Conservation (phyloP, 1,139 yeast genomes). For the Komagataea norvegica region DNA sequence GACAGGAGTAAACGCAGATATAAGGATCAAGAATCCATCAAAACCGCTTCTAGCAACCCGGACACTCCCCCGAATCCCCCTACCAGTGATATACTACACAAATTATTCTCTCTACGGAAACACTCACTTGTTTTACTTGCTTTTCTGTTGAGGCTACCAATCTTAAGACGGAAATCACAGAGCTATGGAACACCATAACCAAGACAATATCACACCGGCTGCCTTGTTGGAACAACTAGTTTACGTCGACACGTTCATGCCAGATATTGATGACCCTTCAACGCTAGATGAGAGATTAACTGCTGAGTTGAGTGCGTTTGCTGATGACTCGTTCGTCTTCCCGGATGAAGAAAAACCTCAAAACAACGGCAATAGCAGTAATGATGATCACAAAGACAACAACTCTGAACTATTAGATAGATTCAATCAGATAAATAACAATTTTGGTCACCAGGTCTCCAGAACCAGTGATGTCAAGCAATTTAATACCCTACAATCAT, state of each 20-base stretch:
- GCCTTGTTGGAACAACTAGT: constrained; percentile 73
- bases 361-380: constrained; percentile 11
- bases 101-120: no score
- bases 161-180: no score
- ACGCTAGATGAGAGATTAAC: constrained; percentile 65
- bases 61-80: no score
- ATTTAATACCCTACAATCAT: constrained; percentile 12
- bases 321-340: constrained; percentile 70
- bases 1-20: no score
- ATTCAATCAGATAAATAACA: constrained; percentile 12
- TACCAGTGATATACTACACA: no score
- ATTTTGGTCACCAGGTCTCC: neutral
- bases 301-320: constrained; percentile 73
- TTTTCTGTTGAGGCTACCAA: no score
- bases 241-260: constrained; percentile 68
- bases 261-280: constrained; percentile 37
- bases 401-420: constrained; percentile 11
- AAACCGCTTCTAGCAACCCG: no score
- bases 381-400: constrained; percentile 8
- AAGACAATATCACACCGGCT: constrained; percentile 48
- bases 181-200: constrained; percentile 11
- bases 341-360: constrained; percentile 71
- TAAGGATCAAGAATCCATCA: constrained; percentile 2
- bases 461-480: constrained; percentile 7
- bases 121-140: no score